phyloP scores from a whole-genome alignment of 805 yeast genomes.

The Phaffomyces antillensis region DNA sequence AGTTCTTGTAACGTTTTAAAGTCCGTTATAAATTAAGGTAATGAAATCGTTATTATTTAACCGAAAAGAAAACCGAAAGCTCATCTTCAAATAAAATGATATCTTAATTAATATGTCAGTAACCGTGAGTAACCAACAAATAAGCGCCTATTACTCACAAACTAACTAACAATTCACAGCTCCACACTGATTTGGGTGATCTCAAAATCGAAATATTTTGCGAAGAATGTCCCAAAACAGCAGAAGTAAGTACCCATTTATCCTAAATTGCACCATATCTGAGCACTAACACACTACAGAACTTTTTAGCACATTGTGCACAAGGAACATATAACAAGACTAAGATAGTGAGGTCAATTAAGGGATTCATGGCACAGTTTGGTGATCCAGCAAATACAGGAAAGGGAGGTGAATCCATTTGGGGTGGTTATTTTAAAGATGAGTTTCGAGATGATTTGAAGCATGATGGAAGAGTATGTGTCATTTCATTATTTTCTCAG shows the following conservation, averaged over 20 bases:
- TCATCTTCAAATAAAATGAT: no score
- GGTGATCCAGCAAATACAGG: conserved; percentile 78
- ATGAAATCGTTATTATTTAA: no score
- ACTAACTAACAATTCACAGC: conserved; percentile 13
- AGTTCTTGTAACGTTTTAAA: no score
- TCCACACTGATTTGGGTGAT: conserved; percentile 33
- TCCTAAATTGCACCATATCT: neutral
- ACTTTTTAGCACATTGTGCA: conserved; percentile 40
- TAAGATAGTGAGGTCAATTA: conserved; percentile 63
- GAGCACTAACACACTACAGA: conserved; percentile 15
- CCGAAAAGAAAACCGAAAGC: no score
- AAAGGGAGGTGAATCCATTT: conserved; percentile 76
- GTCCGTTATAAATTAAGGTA: no score
- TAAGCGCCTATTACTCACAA: no score
- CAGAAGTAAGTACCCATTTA: conserved; percentile 25
- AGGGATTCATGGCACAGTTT: conserved; percentile 74
- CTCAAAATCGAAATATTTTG: conserved; percentile 33
- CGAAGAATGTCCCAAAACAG: conserved; percentile 31
- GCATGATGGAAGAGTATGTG: conserved; percentile 64
- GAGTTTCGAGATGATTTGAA: conserved; percentile 62
- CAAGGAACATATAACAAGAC: conserved; percentile 40
- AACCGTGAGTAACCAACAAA: conserved; percentile 9
- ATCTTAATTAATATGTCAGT: conserved; percentile 13
- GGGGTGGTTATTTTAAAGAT: conserved; percentile 72
- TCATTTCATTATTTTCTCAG: neutral